These are phyloP conservation scores for Aulographum hederae DNA, from an alignment of 2,329 filamentous ascomycete species.

Conservation along the genomic window DNA sequence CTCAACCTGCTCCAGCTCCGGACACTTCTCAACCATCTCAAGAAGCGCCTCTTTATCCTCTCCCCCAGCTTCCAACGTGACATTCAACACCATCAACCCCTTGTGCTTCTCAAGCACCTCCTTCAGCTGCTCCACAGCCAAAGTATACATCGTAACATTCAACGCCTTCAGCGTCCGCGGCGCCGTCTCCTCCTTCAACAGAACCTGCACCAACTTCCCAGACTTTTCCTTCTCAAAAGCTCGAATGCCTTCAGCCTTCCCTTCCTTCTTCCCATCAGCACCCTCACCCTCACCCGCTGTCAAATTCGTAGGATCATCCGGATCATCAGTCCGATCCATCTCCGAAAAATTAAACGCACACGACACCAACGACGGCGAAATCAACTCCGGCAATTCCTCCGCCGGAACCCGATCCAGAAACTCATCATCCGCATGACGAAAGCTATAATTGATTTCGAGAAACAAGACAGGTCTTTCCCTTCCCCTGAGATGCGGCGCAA, in stretches of 20 bases:
- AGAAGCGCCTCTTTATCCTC: slow-evolving; percentile 10
- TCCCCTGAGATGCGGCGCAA: slow-evolving; percentile 9
- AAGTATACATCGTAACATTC: slow-evolving; percentile 24
- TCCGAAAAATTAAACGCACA: slow-evolving; percentile 17
- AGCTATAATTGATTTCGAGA: slow-evolving; percentile 28
- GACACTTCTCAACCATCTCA: slow-evolving; percentile 12
- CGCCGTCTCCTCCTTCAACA: slow-evolving; percentile 15
- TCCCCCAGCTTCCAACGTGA: slow-evolving; percentile 9
- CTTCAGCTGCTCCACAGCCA: slow-evolving; percentile 16
- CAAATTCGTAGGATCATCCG: too few species aligned
- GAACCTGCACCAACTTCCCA: slow-evolving; percentile 12
- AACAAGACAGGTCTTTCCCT: slow-evolving; percentile 19
- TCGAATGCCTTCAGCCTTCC: slow-evolving; percentile 16
- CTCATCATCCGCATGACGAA: slow-evolving; percentile 23
- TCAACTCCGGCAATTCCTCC: slow-evolving; percentile 16
- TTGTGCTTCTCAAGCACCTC: slow-evolving; percentile 17
- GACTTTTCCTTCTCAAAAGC: slow-evolving; percentile 16
- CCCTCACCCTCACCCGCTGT: slow-evolving; percentile 13
- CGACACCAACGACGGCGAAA: slow-evolving; percentile 19
- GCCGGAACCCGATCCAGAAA: slow-evolving; percentile 22
- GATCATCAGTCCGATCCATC: slow-evolving; percentile 6
- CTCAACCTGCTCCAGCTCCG: slow-evolving; percentile 20
- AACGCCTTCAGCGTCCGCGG: slow-evolving; percentile 17
- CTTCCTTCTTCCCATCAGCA: slow-evolving; percentile 7
- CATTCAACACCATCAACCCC: slow-evolving; percentile 19